Percentiles rank a stretch among this genome's conserved stretches.
Evolutionary conservation across 768 basidiomycete genomes (phyloP).

Genomic region (Tricholoma saponaceum): DNA sequence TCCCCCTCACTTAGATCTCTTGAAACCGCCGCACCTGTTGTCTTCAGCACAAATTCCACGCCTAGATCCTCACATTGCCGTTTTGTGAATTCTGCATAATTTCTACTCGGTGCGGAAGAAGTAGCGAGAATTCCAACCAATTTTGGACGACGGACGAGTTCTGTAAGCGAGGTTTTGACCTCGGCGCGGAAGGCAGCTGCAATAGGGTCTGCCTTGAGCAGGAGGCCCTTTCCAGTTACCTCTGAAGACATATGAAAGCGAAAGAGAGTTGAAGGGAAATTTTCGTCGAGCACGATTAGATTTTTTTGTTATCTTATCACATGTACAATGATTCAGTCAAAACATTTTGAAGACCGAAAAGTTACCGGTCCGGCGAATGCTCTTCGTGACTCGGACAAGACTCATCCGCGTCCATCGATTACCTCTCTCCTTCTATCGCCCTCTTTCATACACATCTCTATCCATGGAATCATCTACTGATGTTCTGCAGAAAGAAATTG

Average conservation of each 20-base stretch:
- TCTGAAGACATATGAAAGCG: conserved; percentile 16
- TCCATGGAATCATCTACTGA: conserved; percentile 20
- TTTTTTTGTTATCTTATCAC: background rate
- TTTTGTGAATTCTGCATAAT: conserved; percentile 87
- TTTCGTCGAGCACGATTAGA: background rate
- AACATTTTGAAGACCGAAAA: background rate
- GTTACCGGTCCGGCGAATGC: conserved; percentile 8
- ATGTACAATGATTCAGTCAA: background rate
- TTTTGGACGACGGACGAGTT: conserved; percentile 48
- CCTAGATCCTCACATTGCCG: conserved; percentile 90
- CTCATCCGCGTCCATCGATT: conserved; percentile 32
- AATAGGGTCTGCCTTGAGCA: conserved; percentile 77
- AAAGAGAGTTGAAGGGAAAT: background rate
- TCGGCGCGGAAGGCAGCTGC: conserved; percentile 69
- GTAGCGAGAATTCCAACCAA: conserved; percentile 92
- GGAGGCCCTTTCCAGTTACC: conserved; percentile 57
- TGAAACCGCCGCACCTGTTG: conserved; percentile 59
- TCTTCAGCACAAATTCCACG: conserved; percentile 78
- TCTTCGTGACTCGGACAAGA: conserved; percentile 12
- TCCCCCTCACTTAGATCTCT: conserved; percentile 68
- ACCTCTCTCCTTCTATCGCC: conserved; percentile 11
- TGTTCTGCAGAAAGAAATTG: conserved; percentile 51
- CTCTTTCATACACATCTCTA: conserved; percentile 15
- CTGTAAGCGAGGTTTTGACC: conserved; percentile 45
- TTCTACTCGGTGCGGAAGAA: conserved; percentile 70